phyloP scores from a whole-genome alignment of 768 basidiomycete species.

The Suillus clintonianus region DNA sequence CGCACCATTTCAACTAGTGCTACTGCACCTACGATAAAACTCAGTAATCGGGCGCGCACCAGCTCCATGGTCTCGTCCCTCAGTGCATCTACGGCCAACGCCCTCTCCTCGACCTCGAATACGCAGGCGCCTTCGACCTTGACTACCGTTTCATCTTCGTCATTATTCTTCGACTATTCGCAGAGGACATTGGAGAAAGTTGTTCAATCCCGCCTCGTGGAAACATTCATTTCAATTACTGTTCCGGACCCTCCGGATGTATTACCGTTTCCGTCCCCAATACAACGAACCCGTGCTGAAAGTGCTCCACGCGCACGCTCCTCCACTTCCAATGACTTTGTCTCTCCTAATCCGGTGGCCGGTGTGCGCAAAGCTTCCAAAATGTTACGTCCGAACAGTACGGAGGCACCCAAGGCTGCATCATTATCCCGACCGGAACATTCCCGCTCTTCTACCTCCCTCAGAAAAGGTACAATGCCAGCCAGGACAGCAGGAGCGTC shows the following conservation, averaged over 20 bases:
- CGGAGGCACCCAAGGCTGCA: conserved; percentile 18
- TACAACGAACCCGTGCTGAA: conserved; percentile 26
- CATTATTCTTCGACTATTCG: conserved; percentile 58
- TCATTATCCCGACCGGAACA: conserved; percentile 8
- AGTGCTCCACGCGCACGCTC: conserved; percentile 24
- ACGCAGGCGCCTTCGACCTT: background rate
- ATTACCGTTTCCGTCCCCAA: conserved; percentile 16
- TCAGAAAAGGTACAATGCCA: conserved; percentile 17
- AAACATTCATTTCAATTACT: conserved; percentile 70
- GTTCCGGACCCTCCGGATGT: conserved; percentile 33
- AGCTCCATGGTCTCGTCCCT: conserved; percentile 54
- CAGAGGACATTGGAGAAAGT: conserved; percentile 72
- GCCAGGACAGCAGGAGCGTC: conserved; percentile 18
- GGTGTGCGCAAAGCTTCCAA: conserved; percentile 15
- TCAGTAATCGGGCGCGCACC: conserved; percentile 46
- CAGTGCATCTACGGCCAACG: conserved; percentile 17
- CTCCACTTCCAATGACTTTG: background rate
- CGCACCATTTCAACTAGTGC: conserved; percentile 18
- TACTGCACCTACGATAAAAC: conserved; percentile 36
- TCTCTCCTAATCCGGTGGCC: conserved; percentile 4
- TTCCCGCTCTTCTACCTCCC: conserved; percentile 14
- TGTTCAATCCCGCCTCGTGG: conserved; percentile 70
- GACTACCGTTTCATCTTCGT: conserved; percentile 23
- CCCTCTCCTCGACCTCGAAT: background rate
- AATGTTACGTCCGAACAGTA: conserved; percentile 15